phyloP scores from a whole-genome alignment of 106 monocot species.

The Iris macrosiphon region DNA sequence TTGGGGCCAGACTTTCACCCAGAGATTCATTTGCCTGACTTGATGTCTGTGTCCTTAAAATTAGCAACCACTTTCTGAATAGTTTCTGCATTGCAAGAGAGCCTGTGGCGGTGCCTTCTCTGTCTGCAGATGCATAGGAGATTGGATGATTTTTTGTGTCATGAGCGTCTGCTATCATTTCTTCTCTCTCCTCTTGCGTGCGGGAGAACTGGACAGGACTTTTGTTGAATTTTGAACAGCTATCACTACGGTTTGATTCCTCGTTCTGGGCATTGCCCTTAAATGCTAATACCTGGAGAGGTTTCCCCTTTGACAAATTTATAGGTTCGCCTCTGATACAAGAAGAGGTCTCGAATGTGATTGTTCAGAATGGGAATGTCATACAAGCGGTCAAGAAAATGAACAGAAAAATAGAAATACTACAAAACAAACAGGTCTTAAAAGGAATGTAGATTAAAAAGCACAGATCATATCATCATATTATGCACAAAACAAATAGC shows the following conservation, averaged over 20 bases:
- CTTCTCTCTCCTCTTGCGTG: slow-evolving; percentile 33
- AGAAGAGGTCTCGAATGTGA: neutral
- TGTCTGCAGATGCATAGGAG: slow-evolving; percentile 19
- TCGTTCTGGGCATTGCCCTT: slow-evolving; percentile 44
- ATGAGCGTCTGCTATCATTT: slow-evolving; percentile 23
- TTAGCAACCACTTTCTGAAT: slow-evolving; percentile 53
- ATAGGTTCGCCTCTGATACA: slow-evolving; percentile 17
- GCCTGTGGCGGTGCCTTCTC: slow-evolving; percentile 10
- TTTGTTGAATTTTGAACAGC: slow-evolving; percentile 25
- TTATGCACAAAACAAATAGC: neutral
- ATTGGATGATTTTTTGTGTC: slow-evolving; percentile 26
- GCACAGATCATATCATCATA: neutral
- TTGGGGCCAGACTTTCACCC: slow-evolving; percentile 8
- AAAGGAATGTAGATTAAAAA: neutral
- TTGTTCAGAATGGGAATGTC: neutral
- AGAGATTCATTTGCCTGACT: slow-evolving; percentile 17
- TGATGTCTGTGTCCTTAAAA: slow-evolving; percentile 30
- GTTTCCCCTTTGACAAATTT: slow-evolving; percentile 25
- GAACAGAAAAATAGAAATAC: neutral
- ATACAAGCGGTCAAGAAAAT: neutral
- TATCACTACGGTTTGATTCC: slow-evolving; percentile 19
- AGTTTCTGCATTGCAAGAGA: slow-evolving; percentile 38
- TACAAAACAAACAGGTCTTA: neutral
- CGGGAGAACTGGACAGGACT: slow-evolving; percentile 28
- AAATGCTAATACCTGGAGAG: slow-evolving; percentile 42